A percentile compares a stretch with the other conserved stretches of the same genome.
These are phyloP conservation scores for Cladophialophora carrionii DNA, from an alignment of 2,329 filamentous ascomycete genomes.

Conservation along the genomic window DNA sequence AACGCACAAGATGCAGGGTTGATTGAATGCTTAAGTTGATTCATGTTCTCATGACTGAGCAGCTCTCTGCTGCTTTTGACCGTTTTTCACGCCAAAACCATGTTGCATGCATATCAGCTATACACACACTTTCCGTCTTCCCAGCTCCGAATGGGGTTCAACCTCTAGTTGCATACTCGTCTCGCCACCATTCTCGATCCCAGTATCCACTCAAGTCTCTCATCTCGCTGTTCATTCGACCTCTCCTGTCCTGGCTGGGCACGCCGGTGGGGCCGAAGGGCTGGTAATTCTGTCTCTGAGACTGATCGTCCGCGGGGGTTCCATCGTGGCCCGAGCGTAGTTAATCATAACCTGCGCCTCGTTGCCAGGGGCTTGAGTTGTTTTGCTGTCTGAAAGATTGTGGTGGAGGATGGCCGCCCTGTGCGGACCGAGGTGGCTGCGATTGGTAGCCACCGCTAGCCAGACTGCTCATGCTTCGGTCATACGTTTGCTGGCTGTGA, in stretches of 20 bases:
- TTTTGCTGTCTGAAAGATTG: conserved; percentile 53
- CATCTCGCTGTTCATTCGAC: conserved; percentile 28
- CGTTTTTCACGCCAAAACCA: background rate
- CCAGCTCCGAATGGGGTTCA: background rate
- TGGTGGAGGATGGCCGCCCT: conserved; percentile 38
- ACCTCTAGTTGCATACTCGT: conserved; percentile 19
- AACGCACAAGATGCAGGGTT: conserved; percentile 15
- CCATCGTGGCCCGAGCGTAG: conserved; percentile 42
- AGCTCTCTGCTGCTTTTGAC: background rate
- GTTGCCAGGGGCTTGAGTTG: conserved; percentile 65
- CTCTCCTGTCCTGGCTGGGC: conserved; percentile 24
- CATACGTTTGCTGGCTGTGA: conserved; percentile 40
- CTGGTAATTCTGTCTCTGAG: conserved; percentile 11
- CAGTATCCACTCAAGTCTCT: conserved; percentile 36
- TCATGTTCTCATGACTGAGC: conserved; percentile 28
- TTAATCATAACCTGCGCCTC: conserved; percentile 67
- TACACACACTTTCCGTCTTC: background rate
- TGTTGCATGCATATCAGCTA: background rate
- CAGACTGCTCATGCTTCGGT: conserved; percentile 38
- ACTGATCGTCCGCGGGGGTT: background rate
- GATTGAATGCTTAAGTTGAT: conserved; percentile 9
- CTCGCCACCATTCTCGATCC: conserved; percentile 39
- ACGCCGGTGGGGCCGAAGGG: background rate
- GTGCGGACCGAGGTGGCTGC: conserved; percentile 36
- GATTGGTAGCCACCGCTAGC: conserved; percentile 25